Percentiles rank a stretch among this genome's conserved stretches.
Conservation (phyloP, 2,329 filamentous ascomycete species). For the Neophaeococcomyces aloes region DNA sequence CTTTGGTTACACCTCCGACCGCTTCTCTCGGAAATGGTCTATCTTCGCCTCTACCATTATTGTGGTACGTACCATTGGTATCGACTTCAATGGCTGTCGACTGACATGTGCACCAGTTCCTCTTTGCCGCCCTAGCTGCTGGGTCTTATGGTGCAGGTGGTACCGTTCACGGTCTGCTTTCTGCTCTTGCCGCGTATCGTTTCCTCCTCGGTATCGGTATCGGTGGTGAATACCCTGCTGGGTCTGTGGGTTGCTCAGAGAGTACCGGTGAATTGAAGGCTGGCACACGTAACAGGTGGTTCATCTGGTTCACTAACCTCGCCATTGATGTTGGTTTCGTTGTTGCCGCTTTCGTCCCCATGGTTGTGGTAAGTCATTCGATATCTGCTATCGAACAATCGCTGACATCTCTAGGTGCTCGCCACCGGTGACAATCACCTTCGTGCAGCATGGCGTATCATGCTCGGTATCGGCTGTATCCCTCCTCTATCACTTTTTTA, state of each 20-base stretch:
- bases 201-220: constrained; percentile 79
- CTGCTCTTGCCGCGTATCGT: constrained; percentile 68
- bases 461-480: constrained; percentile 66
- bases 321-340: constrained; percentile 83
- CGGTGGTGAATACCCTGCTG: constrained; percentile 48
- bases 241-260: constrained; percentile 74
- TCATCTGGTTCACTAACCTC: constrained; percentile 78
- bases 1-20: constrained; percentile 73
- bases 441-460: constrained; percentile 69
- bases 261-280: constrained; percentile 69
- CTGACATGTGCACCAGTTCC: no score
- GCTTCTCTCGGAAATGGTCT: constrained; percentile 74
- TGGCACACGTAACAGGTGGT: constrained; percentile 81
- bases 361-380: constrained; percentile 52
- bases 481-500: constrained; percentile 63
- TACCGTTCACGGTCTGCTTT: constrained; percentile 59
- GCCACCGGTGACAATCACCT: constrained; percentile 56
- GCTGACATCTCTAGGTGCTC: no score
- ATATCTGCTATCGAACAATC: no score
- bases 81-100: no score
- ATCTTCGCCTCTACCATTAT: constrained; percentile 73
- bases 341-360: constrained; percentile 65
- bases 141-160: constrained; percentile 67
- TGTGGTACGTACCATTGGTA: no score
- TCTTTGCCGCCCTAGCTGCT: constrained; percentile 71